These are phyloP conservation scores for Orbilia brochopaga DNA, from an alignment of 2,329 filamentous ascomycete species.

Conservation along the genomic window DNA sequence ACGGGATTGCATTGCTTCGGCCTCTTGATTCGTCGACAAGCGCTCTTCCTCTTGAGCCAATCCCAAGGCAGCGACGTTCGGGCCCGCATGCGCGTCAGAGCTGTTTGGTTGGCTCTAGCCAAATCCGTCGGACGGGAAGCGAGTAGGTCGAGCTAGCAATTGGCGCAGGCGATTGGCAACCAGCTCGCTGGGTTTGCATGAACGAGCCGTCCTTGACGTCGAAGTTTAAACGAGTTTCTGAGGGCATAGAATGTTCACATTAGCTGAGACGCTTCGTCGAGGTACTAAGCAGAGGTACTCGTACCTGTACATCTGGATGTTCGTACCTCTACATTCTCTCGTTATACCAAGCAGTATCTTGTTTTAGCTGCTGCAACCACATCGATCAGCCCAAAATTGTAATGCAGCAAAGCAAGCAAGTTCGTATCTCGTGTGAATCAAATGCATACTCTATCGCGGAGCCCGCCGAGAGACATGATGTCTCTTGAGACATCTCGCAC, in stretches of 20 bases:
- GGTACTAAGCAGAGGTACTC: too few species aligned
- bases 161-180: constrained; percentile 9
- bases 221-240: background rate
- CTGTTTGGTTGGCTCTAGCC: constrained; percentile 3
- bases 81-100: background rate
- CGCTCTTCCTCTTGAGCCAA: background rate
- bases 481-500: background rate
- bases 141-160: background rate
- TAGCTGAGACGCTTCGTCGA: too few species aligned
- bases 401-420: too few species aligned
- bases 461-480: background rate
- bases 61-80: background rate
- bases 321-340: too few species aligned
- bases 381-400: too few species aligned
- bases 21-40: background rate
- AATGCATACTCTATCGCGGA: background rate
- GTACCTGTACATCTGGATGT: too few species aligned
- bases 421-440: too few species aligned
- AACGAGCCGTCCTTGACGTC: background rate
- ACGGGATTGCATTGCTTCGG: background rate
- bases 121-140: constrained; percentile 4
- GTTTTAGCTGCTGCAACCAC: too few species aligned
- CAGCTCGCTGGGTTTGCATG: background rate
- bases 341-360: too few species aligned
- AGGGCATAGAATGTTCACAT: background rate